Conservation (phyloP, 345 rosid species). For the Lepidium sativum region DNA sequence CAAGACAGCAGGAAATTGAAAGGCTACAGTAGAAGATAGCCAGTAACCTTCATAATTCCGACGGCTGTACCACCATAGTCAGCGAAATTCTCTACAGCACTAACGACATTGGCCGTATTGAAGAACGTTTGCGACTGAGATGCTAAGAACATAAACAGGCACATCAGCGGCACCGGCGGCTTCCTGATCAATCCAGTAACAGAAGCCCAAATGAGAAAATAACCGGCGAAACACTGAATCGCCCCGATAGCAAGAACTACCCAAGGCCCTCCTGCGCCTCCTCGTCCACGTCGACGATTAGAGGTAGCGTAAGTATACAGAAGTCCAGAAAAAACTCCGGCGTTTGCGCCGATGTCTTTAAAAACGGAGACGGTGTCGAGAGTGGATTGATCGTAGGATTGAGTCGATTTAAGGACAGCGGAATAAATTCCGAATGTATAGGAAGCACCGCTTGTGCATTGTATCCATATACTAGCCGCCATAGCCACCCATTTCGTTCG, state of each 20-base stretch:
- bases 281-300: conserved; percentile 6
- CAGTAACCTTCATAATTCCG: conserved; percentile 71
- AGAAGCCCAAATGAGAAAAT: conserved; percentile 78
- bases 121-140: conserved; percentile 72
- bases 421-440: conserved; percentile 88
- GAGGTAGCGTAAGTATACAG: conserved; percentile 48
- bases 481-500: conserved; percentile 55
- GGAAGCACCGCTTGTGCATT: conserved; percentile 54
- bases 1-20: neutral
- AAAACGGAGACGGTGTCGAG: conserved; percentile 96
- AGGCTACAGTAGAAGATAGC: neutral
- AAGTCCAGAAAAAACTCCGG: conserved; percentile 71
- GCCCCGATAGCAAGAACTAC: conserved; percentile 62
- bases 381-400: conserved; percentile 74
- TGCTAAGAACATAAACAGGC: conserved; percentile 58
- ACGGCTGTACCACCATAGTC: conserved; percentile 77
- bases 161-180: conserved; percentile 68
- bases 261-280: conserved; percentile 52
- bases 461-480: conserved; percentile 86
- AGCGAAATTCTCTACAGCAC: conserved; percentile 62
- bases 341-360: conserved; percentile 92
- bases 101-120: conserved; percentile 67
- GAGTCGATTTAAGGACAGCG: conserved; percentile 59
- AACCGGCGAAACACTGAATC: conserved; percentile 60
- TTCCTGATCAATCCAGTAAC: conserved; percentile 51